Evolutionary conservation across 108 stramenopile genomes (phyloP), one percentile per base, ranked within the genome.

Genomic region (Aurantiochytrium sp.): DNA sequence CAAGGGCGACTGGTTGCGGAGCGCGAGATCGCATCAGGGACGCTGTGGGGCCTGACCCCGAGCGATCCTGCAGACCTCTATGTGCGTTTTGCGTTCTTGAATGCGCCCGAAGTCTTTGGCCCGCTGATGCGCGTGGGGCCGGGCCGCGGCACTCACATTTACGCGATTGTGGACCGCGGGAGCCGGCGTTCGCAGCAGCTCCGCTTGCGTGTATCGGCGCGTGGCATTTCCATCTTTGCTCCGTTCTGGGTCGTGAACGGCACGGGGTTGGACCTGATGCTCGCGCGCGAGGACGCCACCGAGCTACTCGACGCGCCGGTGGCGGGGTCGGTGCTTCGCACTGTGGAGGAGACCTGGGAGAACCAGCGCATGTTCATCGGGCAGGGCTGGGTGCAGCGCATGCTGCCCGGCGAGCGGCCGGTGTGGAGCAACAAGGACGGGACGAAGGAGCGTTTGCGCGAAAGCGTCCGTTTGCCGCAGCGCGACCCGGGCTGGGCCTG

Each of bases 161-260:
- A 65, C 24, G 8, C 24, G 27, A 30, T 65, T 65, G 32, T 17
- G 19, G 59, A 65, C 24, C 27, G 34, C 10, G 34, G 15, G 10
- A 34, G 32, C 34, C 59, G 34, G 10, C 59, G 59, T 27, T 8
- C 19, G 27, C 59, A 65, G 4, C 59, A 65, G 19, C 19, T 65
- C 10, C 59, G 10, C 19, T 30, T 65, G 34, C 59, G 59, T 19
- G 59, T 27, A 8, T 30, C 59, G 27, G 34, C 27, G 59, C 27
- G 34, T 0, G 42, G 73, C 73, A 37, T 81, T 1, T 48, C 39
- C 12, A 48, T 81, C 12, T 48, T 12, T 1, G 39, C 73, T 12
- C 73, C 73, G 6, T 81, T 39, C 32, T 81, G 73, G 73, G 45
- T 81, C n/a, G 73, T 81, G 45, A 81, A 81, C 2, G 39, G 42